phyloP scores from a whole-genome alignment of 495 filamentous ascomycete species.

The Jackrogersella minutella region DNA sequence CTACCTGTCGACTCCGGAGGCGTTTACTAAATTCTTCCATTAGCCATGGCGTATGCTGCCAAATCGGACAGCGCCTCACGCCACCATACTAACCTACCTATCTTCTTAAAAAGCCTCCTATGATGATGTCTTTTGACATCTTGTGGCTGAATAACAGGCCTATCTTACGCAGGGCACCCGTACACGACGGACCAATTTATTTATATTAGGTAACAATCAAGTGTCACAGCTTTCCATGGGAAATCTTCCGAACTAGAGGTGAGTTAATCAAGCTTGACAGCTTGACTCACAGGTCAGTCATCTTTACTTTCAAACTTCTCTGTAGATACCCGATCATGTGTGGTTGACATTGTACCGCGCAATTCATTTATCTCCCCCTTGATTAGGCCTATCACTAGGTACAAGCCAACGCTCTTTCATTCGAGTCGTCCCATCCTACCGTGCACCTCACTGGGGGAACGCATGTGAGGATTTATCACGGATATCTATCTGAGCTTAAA shows the following conservation, averaged over 20 bases:
- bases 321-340: not conserved
- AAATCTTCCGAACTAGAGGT: not conserved
- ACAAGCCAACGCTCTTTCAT: not conserved
- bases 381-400: not conserved
- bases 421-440: not conserved
- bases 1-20: constrained; percentile 1
- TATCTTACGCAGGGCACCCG: too few relatives aligned
- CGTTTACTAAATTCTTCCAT: not conserved
- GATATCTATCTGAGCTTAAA: not conserved
- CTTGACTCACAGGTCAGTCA: not conserved
- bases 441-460: not conserved
- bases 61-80: constrained; percentile 10
- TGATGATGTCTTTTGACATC: not conserved
- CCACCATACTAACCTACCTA: not conserved
- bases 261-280: too few relatives aligned
- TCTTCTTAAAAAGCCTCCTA: not conserved
- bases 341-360: not conserved
- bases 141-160: not conserved
- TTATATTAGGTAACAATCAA: not conserved
- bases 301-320: not conserved
- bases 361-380: not conserved
- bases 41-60: not conserved
- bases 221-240: not conserved
- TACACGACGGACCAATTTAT: too few relatives aligned
- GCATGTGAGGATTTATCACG: not conserved